Evolutionary conservation across 176 grass and related monocot species (phyloP), one percentile per base, ranked within the genome.

Genomic region (Chloris gayana): DNA sequence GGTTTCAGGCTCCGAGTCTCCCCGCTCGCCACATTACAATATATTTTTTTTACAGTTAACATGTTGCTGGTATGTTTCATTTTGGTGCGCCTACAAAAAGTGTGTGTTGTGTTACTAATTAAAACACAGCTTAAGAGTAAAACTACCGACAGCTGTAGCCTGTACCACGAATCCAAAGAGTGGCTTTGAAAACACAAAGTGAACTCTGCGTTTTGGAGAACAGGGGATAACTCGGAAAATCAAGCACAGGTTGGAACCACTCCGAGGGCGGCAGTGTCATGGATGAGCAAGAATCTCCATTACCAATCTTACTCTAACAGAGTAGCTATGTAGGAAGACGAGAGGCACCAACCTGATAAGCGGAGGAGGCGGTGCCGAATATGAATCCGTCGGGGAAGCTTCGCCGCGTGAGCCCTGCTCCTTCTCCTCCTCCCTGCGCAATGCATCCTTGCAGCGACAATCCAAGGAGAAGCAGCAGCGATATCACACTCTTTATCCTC

Each of bases 321-420:
- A 21, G 18, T 12, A 34, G 7, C 30, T 14, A 15, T 6, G 5
- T 34, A 24, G 51, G 32, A 59, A 75, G 22, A 41, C 1, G 35
- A 44, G 37, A 29, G 33, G 53, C 1, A 64, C 47, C 17, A 13
- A 98, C 95, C 95, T 98, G 95, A 60, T 93, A 98, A 12, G 95
- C 77, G 49, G 95, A 86, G 74, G 95, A 85, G 72, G 95, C 92
- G 57, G 90, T 95, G 82, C 95, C 95, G 86, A 98, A 98, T 12
- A 93, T 86, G 82, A 98, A 98, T 1, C 92, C 92, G 63, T 91
- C 35, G 29, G 95, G 95, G 50, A 98, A 98, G 69, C 90, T 95
- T 24, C 83, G 69, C 59, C 95, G 87, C 59, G 77, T 93, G 29
- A 98, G 86, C 38, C 69, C 79, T 86, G 33, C 83, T 30, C 46